Percentiles rank a stretch among this genome's conserved stretches.
These are phyloP conservation scores for Paramarasmius palmivorus DNA, from an alignment of 1,284 basidiomycete genomes.

Conservation along the genomic window DNA sequence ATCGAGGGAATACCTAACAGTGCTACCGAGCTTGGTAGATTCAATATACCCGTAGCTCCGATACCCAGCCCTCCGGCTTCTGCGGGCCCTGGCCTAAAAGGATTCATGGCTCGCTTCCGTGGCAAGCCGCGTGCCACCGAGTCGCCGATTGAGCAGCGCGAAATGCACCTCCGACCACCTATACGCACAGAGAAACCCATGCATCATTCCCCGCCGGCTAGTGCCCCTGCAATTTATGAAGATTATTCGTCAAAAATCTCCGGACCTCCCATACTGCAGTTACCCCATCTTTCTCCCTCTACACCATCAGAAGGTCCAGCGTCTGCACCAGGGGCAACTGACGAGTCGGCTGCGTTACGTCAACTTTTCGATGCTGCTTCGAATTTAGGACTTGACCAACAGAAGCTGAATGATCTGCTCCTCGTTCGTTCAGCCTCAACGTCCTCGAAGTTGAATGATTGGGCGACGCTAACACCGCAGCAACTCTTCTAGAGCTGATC, in stretches of 20 bases:
- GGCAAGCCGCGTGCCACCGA: slow-evolving; percentile 55
- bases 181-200: slow-evolving; percentile 1
- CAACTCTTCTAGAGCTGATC: slow-evolving; percentile 31
- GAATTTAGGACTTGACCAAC: slow-evolving; percentile 72
- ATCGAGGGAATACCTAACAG: slow-evolving; percentile 38
- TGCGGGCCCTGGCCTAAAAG: slow-evolving; percentile 69
- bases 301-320: slow-evolving; percentile 24
- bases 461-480: slow-evolving; percentile 46
- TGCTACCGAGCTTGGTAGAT: slow-evolving; percentile 50
- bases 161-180: slow-evolving; percentile 4
- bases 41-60: slow-evolving; percentile 49
- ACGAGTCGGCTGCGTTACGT: slow-evolving; percentile 48
- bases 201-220: not conserved
- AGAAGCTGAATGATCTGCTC: slow-evolving; percentile 61
- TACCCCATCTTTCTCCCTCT: not conserved
- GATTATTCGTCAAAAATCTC: not conserved
- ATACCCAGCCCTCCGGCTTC: slow-evolving; percentile 64
- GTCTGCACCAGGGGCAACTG: slow-evolving; percentile 16
- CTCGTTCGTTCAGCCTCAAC: slow-evolving; percentile 69
- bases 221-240: not conserved
- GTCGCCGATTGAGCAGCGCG: slow-evolving; percentile 18
- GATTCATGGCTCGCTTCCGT: slow-evolving; percentile 79
- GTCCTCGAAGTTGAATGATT: slow-evolving; percentile 52
- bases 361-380: slow-evolving; percentile 76
- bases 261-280: not conserved